Evolutionary conservation across 177 flowering plant species (phyloP), one percentile per base, ranked within the genome.

Genomic region (Vitis hybrid): DNA sequence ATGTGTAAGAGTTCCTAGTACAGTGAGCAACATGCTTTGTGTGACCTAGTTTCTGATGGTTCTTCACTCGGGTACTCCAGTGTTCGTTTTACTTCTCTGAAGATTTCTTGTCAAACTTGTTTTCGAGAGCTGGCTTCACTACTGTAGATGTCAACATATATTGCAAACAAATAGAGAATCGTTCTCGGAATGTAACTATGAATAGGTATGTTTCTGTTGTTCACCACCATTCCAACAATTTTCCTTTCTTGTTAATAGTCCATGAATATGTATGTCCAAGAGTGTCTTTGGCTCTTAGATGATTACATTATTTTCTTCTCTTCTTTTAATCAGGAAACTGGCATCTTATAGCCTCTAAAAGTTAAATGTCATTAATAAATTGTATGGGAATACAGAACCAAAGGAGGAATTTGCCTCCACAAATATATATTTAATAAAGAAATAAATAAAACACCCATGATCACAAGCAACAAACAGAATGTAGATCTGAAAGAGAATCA

Each of bases 71-170:
- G 30, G 4, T 24, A 24, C 58, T 66, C 19, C 83, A 86, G 90
- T 81, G 83, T 55, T 82, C 86, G 19, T 86, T 72, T 72, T 82
- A 81, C 75, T 86, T 86, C 74, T 78, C 84, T 21, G 80, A 82
- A 65, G 82, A 79, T 61, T 78, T 70, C 78, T 65, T 84, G 74
- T 75, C 83, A 60, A 75, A 70, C 69, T 76, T 84, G 73, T 84
- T 84, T 70, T 65, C 35, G 55, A 66, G 57, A 51, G 78, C 81
- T 67, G 87, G 86, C 30, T 86, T 79, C 62, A 56, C 13, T 30
- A 72, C 67, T 18, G 63, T 80, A 14, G 86, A 78, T 70, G 70
- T 80, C 35, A 64, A 74, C 62, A 76, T 74, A 35, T 81, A 86
- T 67, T 67, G 81, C 80, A 82, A 77, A 70, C 74, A 77, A 58